phyloP scores from a whole-genome alignment of 768 basidiomycete species.

The Serendipita vermifera region DNA sequence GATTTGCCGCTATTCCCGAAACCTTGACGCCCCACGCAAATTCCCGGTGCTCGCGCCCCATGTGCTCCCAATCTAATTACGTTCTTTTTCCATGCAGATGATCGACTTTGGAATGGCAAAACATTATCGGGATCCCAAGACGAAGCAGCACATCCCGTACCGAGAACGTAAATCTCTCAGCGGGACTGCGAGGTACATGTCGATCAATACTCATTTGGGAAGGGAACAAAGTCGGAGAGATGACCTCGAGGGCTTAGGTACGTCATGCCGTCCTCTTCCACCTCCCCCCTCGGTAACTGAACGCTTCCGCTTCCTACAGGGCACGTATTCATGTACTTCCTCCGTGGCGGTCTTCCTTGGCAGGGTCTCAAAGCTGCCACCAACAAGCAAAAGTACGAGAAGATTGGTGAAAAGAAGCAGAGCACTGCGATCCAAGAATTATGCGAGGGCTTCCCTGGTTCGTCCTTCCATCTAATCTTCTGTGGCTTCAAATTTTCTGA shows the following conservation, averaged over 20 bases:
- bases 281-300: not conserved
- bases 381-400: slow-evolving; percentile 99
- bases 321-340: slow-evolving; percentile 99
- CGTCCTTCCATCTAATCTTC: slow-evolving; percentile 19
- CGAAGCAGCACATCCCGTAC: slow-evolving; percentile 97
- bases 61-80: not conserved
- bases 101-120: slow-evolving; percentile 99
- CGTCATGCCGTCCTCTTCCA: not conserved
- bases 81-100: slow-evolving; percentile 23
- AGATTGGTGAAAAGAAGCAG: slow-evolving; percentile 99
- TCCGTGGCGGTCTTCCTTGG: slow-evolving; percentile 94
- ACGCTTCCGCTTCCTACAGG: slow-evolving; percentile 25
- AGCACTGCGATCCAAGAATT: slow-evolving; percentile 81
- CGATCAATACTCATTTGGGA: slow-evolving; percentile 96
- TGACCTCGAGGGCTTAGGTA: slow-evolving; percentile 16
- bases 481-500: slow-evolving; percentile 5
- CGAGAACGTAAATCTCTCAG: slow-evolving; percentile 93
- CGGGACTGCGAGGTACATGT: slow-evolving; percentile 98
- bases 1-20: too few relatives aligned
- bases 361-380: slow-evolving; percentile 95
- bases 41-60: too few relatives aligned
- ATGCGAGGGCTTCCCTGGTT: slow-evolving; percentile 94
- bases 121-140: slow-evolving; percentile 96
- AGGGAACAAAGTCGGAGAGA: slow-evolving; percentile 48
- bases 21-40: too few relatives aligned